Conservation (phyloP, 106 monocot genomes). For the Allium cepa region DNA sequence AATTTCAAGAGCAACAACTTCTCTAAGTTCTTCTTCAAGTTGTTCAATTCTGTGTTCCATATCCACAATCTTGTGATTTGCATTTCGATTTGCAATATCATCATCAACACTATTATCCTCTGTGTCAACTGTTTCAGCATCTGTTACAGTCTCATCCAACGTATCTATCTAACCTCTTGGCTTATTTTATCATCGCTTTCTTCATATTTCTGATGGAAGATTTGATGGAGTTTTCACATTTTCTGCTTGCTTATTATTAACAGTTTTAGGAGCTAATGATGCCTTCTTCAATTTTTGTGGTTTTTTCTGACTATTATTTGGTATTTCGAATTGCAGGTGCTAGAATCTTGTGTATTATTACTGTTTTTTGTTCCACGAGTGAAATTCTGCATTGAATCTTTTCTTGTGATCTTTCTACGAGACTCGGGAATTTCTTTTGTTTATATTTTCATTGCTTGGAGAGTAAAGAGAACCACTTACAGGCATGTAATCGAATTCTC, state of each 20-base stretch:
- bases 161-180: constrained; percentile 59
- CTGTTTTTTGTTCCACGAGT: constrained; percentile 35
- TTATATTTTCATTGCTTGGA: constrained; percentile 33
- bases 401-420: constrained; percentile 45
- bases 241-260: constrained; percentile 29
- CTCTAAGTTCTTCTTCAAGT: constrained; percentile 88
- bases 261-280: constrained; percentile 22
- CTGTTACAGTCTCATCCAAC: constrained; percentile 54
- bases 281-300: constrained; percentile 39
- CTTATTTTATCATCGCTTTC: constrained; percentile 52
- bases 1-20: constrained; percentile 95
- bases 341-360: constrained; percentile 35
- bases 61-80: constrained; percentile 54
- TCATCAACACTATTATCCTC: constrained; percentile 56
- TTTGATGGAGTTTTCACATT: constrained; percentile 29
- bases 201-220: constrained; percentile 55
- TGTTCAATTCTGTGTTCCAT: constrained; percentile 73
- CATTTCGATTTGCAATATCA: constrained; percentile 8
- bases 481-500: constrained; percentile 53
- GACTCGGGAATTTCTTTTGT: constrained; percentile 53
- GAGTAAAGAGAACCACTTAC: constrained; percentile 68
- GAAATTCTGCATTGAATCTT: constrained; percentile 34
- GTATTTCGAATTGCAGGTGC: constrained; percentile 46
- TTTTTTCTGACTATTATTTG: constrained; percentile 47
- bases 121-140: constrained; percentile 53